Base-by-base conservation (phyloP, 768 basidiomycete genomes). In the Tylopilus subfusipes region DNA sequence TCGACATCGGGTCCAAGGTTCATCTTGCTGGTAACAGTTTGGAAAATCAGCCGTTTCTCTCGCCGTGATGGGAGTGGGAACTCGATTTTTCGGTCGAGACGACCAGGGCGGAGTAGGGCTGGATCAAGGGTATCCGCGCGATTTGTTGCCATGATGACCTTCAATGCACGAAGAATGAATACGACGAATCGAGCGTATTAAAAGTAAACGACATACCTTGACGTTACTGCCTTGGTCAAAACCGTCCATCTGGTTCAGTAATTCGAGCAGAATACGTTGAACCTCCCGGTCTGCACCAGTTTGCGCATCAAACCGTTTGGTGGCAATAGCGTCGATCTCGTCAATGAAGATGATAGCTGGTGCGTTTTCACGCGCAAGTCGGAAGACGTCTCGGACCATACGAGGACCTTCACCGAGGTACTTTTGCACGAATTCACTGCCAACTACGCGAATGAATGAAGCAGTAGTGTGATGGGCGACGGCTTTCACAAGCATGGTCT, bases 101-200 rank as follows among this genome's bases (percentile, higher is more conserved):
- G 93, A 67, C 97, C 97, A 38, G 97, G 97, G 63, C 97, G 93
- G 33, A 99, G 86, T 39, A 99, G 77, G 5, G 97, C 97, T 54
- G 97, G 97, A 72, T 99, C 97, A 29, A 99, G 81, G 6, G 97
- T 99, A 72, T 99, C 97, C 43, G 92, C 91, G 63, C 97, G 90
- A 75, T 99, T 99, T 40, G 97, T 99, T 25, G 97, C 97, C 97
- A 98, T 98, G 70, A 99, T 99, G 39, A 99, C 97, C 94, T 97
- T 56, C 1, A 6, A 25, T 47, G 19, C 53, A 51, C 21, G 29
- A 31, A 31, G 40, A 29, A 21, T 54, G 25, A 46, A 40, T 9
- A 2, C 11, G 33, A 30, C 7, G 40, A 25, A 45, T 40, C 4
- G 25, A 45, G 11, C 1, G 30, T 19, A 13, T 16, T 21, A 5